phyloP scores from a whole-genome alignment of 2,329 filamentous ascomycete genomes.

The Chrysoporthe cubensis region DNA sequence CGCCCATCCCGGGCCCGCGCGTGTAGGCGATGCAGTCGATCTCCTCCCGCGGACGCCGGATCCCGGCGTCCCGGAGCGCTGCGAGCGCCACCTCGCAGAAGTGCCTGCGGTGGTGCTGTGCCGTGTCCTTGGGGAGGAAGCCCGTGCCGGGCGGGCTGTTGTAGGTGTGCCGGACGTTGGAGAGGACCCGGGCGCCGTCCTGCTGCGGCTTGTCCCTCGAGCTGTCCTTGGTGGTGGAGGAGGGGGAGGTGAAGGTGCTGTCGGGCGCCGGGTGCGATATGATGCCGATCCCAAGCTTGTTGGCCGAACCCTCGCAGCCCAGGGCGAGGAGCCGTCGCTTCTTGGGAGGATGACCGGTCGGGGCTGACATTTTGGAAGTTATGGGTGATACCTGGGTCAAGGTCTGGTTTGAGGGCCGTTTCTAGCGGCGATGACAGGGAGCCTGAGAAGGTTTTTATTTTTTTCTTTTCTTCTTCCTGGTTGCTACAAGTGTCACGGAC shows the following conservation, averaged over 20 bases:
- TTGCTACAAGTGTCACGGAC: neutral
- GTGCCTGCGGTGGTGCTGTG: constrained; percentile 85
- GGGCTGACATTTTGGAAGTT: constrained; percentile 18
- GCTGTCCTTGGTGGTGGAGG: neutral
- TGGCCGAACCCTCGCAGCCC: constrained; percentile 86
- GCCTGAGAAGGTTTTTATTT: neutral
- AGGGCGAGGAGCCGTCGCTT: constrained; percentile 56
- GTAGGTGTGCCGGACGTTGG: constrained; percentile 95
- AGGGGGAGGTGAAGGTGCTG: constrained; percentile 30
- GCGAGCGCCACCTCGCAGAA: constrained; percentile 80
- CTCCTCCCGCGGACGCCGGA: constrained; percentile 58
- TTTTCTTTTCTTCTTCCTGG: neutral
- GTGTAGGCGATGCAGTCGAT: constrained; percentile 96
- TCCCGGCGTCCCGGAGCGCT: constrained; percentile 72
- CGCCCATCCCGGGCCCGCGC: constrained; percentile 94
- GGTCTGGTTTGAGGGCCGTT: neutral
- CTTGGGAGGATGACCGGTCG: constrained; percentile 25
- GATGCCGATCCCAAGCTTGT: constrained; percentile 94
- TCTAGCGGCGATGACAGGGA: neutral
- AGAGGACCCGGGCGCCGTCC: constrained; percentile 70
- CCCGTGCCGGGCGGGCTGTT: constrained; percentile 88
- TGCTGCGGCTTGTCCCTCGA: constrained; percentile 20
- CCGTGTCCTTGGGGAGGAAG: constrained; percentile 96
- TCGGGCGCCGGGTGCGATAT: constrained; percentile 69
- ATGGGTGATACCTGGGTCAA: neutral